Base-by-base conservation (phyloP, 1,139 yeast genomes). In the Yamadazyma siamensis region DNA sequence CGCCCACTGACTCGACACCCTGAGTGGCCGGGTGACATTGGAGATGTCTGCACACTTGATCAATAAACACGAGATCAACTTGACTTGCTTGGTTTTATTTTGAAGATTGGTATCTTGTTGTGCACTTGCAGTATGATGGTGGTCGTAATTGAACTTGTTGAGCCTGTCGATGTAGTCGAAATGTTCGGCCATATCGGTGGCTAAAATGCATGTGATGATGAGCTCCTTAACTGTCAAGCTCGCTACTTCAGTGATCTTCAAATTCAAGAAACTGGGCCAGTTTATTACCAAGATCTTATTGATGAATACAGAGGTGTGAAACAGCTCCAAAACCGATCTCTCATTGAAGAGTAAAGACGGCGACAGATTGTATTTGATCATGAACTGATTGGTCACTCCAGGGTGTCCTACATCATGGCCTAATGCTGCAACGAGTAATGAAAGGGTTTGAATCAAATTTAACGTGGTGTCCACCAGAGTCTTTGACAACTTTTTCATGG, bases 321-420 rank as follows among this genome's bases (percentile, higher is more conserved):
- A 88, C 51, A 80, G 80, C 56, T 91, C 98, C 43, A 91, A 65
- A 1, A 85, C 84, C 8, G 91, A 80, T 35, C 76, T 61, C 41
- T 78, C 80, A 36, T 77, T 67, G 58, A 77, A 87, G 12, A 75
- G 50, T 32, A 58, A 55, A 2, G 94, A 76, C 15, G 86, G 65
- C 6, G 89, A 88, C 0, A 94, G 73, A n/a, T 71, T 57, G 44
- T 76, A 56, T 36, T 73, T 65, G 19, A 71, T 66, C 58, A 89
- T 61, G 42, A 87, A 80, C 26, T 78, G 77, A 55, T 88, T 87
- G 9, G 95, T 87, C 13, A 88, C 80, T 1, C 97, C 98, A 0
- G 98, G 97, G 55, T 91, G 98, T 13, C 96, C 95, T 19, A 86
- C 80, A 56, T 91, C 98, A 57, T 91, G 98, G 28, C 98, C 97